Evolutionary conservation across 1,284 basidiomycete genomes (phyloP), one percentile per base, ranked within the genome.

Genomic region (Ganoderma lingzhi): DNA sequence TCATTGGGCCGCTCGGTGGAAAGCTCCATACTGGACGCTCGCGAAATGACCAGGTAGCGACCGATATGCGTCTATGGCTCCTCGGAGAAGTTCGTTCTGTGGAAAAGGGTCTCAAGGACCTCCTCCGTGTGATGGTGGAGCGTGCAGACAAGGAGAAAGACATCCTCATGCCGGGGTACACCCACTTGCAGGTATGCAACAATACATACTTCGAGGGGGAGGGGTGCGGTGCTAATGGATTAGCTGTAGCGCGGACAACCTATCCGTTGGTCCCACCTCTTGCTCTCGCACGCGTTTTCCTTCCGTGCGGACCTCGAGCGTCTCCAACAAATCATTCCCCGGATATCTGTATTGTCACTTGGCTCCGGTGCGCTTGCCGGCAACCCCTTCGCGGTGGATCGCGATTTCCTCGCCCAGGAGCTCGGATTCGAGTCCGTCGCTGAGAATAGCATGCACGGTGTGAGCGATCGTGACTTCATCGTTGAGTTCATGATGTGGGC

Each of bases 401-500:
- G 96, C 59, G 94, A 96, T 75, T 95, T 96, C 76, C 88, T 98
- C 56, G 91, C 92, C 3, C 85, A 87, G 73, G 94, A 97, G 78
- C 91, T 98, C 23, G 94, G 93, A 2, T 98, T 98, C 82, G 81
- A 86, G 70, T 91, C 89, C 23, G 83, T 98, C 56, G 93, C 95
- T 2, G 95, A 97, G 82, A 98, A 98, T 83, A 97, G 95, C 78
- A 87, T 98, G 82, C 96, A 94, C 88, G 96, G 95, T 65, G 97
- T 99, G 56, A 93, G 95, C 45, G 97, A 99, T 82, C 93, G 97
- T 62, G 97, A 99, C 83, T 99, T 99, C 80, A 90, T 99, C 75
- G 93, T 94, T 76, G 97, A 99, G 81, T 99, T 97, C 83, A 84
- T 99, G 83, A 97, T 97, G 92, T 99, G 97, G 96, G 88, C 93